Percentiles rank a stretch among this genome's conserved stretches.
Evolutionary conservation across 2,329 filamentous ascomycete species (phyloP).

Genomic region (Stemphylium vesicarium): DNA sequence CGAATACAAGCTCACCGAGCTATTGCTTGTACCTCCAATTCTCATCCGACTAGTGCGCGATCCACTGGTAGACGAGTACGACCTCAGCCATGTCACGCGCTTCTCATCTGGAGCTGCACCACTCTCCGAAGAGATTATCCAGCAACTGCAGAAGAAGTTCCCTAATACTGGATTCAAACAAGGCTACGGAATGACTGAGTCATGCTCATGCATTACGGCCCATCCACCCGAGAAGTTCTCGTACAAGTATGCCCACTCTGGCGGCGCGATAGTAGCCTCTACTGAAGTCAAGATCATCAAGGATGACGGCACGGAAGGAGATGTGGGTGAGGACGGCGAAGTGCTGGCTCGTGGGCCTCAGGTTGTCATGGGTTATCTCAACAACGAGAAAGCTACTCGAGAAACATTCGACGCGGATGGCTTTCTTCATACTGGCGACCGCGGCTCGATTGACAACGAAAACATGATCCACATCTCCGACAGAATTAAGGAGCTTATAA

Average conservation of each 20-base stretch:
- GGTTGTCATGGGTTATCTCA: slow-evolving; percentile 59
- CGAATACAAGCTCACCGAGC: slow-evolving; percentile 58
- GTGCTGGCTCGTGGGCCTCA: slow-evolving; percentile 57
- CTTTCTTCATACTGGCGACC: slow-evolving; percentile 65
- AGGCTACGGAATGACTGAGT: slow-evolving; percentile 73
- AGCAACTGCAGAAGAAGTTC: slow-evolving; percentile 62
- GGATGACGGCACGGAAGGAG: slow-evolving; percentile 61
- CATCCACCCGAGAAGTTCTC: slow-evolving; percentile 63
- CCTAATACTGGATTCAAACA: slow-evolving; percentile 68
- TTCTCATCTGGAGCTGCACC: slow-evolving; percentile 69
- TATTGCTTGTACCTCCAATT: slow-evolving; percentile 63
- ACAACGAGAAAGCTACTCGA: slow-evolving; percentile 51
- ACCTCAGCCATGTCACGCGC: slow-evolving; percentile 61
- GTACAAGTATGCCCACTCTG: slow-evolving; percentile 64
- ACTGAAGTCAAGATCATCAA: slow-evolving; percentile 68
- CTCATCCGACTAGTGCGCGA: slow-evolving; percentile 67
- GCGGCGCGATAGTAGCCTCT: slow-evolving; percentile 63
- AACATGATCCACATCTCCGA: slow-evolving; percentile 65
- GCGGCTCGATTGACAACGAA: slow-evolving; percentile 62
- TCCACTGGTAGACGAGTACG: slow-evolving; percentile 60
- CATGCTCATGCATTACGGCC: slow-evolving; percentile 67
- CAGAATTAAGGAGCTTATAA: slow-evolving; percentile 72
- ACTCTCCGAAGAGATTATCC: slow-evolving; percentile 63
- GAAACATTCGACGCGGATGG: slow-evolving; percentile 57
- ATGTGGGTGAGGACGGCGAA: slow-evolving; percentile 60